Evolutionary conservation across 345 rosid species (phyloP).

Genomic region (Eucalyptus cladocalyx): DNA sequence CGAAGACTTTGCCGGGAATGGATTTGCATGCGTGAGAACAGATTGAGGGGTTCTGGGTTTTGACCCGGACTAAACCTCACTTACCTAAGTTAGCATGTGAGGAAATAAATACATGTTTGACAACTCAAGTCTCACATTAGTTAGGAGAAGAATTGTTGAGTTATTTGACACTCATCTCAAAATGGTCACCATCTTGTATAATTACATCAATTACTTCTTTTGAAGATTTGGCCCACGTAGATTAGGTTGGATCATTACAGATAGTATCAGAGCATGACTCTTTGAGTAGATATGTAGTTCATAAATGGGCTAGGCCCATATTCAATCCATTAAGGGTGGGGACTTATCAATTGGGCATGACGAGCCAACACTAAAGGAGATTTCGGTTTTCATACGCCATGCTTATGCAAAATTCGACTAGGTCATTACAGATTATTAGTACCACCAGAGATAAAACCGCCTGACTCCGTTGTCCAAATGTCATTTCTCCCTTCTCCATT

Average conservation of each 20-base stretch:
- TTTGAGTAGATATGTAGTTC: fast-evolving
- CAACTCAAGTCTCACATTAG: neutral
- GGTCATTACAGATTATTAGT: neutral
- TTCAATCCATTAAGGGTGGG: neutral
- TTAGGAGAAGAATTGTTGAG: neutral
- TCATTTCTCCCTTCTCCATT: neutral
- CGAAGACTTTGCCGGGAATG: neutral
- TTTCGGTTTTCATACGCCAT: no score
- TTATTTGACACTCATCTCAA: neutral
- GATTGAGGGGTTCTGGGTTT: neutral
- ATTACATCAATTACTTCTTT: neutral
- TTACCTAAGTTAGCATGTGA: neutral
- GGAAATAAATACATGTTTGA: neutral
- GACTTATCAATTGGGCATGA: neutral
- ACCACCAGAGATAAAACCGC: neutral
- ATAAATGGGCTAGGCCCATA: fast-evolving
- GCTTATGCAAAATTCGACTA: no score
- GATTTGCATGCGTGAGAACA: neutral
- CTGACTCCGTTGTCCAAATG: neutral
- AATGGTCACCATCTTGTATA: neutral
- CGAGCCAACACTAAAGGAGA: neutral
- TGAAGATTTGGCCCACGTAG: fast-evolving
- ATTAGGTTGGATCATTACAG: fast-evolving
- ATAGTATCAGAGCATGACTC: neutral
- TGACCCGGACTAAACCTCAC: neutral